Percentiles rank a stretch among this genome's conserved stretches.
phyloP scores from a whole-genome alignment of 257 asterid genomes.

The Prunella vulgaris region DNA sequence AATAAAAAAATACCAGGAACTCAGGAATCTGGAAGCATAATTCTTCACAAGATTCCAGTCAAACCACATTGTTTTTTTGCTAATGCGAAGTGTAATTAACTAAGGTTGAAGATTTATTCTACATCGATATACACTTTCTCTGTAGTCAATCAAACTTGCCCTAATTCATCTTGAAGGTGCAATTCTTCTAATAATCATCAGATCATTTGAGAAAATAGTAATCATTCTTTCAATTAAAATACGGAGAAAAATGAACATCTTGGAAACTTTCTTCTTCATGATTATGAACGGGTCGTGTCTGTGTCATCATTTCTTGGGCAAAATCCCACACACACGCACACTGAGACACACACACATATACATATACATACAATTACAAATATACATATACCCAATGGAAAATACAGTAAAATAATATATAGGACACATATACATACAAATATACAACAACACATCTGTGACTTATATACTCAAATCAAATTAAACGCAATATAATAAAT shows the following conservation, averaged over 20 bases:
- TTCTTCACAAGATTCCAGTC: slow-evolving; percentile 24
- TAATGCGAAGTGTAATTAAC: slow-evolving; percentile 19
- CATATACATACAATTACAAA: background rate
- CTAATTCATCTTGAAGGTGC: background rate
- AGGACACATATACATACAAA: too few relatives aligned
- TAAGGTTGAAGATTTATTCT: background rate
- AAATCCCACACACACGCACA: background rate
- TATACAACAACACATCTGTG: too few relatives aligned
- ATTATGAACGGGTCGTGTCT: too few relatives aligned
- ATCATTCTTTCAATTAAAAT: background rate
- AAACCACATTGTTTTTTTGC: slow-evolving; percentile 23
- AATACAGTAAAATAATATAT: background rate
- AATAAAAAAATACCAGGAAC: background rate
- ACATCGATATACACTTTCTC: background rate
- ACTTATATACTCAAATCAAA: background rate
- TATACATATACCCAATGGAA: background rate
- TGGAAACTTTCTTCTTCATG: background rate
- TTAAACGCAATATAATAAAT: background rate
- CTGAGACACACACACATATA: background rate
- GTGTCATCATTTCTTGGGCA: background rate
- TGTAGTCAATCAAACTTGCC: background rate
- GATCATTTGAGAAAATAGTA: background rate
- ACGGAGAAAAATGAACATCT: background rate
- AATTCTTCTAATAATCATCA: background rate
- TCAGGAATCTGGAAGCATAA: slow-evolving; percentile 24